Conservation (phyloP, 352 stramenopile genomes). For the Phytophthora citricola region DNA sequence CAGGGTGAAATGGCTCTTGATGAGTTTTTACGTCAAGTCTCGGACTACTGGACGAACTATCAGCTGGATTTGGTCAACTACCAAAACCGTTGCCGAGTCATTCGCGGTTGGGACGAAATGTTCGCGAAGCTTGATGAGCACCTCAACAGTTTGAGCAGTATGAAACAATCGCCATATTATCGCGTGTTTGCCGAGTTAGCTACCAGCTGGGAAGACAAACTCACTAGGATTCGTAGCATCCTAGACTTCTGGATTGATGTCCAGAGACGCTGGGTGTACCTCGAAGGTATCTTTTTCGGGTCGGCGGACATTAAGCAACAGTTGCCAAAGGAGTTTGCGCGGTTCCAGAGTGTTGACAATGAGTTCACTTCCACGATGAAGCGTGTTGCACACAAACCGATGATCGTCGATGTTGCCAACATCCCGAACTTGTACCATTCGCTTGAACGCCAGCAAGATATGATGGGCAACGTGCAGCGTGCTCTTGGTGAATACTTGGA, state of each 20-base stretch:
- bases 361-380: conserved; percentile 99
- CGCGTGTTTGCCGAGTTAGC: conserved; percentile 98
- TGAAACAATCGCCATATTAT: conserved; percentile 99
- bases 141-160: conserved; percentile 97
- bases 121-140: conserved; percentile 99
- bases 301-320: conserved; percentile 99
- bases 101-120: conserved; percentile 99
- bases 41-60: conserved; percentile 91
- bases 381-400: conserved; percentile 95
- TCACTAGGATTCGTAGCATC: conserved; percentile 96
- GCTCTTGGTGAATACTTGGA: conserved; percentile 99
- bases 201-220: conserved; percentile 97
- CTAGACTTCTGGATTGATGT: conserved; percentile 99
- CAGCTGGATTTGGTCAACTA: conserved; percentile 94
- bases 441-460: conserved; percentile 94
- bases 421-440: conserved; percentile 93
- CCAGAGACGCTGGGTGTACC: conserved; percentile 99
- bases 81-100: conserved; percentile 96
- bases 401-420: conserved; percentile 95
- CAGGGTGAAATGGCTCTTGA: conserved; percentile 99
- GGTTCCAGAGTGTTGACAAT: conserved; percentile 99
- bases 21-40: conserved; percentile 97
- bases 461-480: conserved; percentile 99
- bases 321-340: conserved; percentile 97
- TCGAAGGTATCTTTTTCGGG: conserved; percentile 99